Evolutionary conservation across 2,329 filamentous ascomycete species (phyloP), one percentile per base, ranked within the genome.

Genomic region (Myriosclerotinia duriaeana): DNA sequence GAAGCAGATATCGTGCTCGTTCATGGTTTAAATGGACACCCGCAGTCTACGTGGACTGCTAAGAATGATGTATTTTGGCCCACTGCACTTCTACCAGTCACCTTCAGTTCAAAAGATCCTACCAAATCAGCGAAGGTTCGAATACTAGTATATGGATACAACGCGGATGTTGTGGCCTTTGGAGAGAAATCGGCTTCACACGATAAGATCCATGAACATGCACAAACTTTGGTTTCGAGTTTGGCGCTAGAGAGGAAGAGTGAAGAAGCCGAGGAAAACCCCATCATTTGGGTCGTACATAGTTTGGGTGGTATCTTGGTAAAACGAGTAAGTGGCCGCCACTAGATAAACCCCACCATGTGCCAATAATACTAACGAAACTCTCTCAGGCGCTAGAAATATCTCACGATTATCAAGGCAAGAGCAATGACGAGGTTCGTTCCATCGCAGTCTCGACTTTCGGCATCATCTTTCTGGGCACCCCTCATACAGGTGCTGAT

Each of bases 281-380:
- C 90, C 6, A 90, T 93, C 71, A 87, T 93, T 68, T 93, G 89
- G 81, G 85, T 93, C 46, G 89, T 85, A 61, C 90, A 93, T 76
- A 90, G 88, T 63, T 80, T 93, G 2, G 90, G 90, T 5, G 90
- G 90, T 8, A 85, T 92, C 67, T 79, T 93, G 2, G 83, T 89
- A 62, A 93, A 93, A 76, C 81, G 87, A 40, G 65, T 67, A 58
- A 46, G 65, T 64, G 9, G 12, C 42, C 26, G 46, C 17, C 20
- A 20, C 22, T 40, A 15, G 20, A 30, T 34, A 20, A 14, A 22
- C 26, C 46, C 22, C 26, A 22, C n/a, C 12, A 9, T 22, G 53
- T 20, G 12, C 6, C 6, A 40, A 17, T 7, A 38, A 48, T 48
- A 8, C 52, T 56, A 9, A 64, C 7, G 26, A 6, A 20, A 17